phyloP scores from a whole-genome alignment of 2,329 filamentous ascomycete species.

The Geosmithia putterillii region DNA sequence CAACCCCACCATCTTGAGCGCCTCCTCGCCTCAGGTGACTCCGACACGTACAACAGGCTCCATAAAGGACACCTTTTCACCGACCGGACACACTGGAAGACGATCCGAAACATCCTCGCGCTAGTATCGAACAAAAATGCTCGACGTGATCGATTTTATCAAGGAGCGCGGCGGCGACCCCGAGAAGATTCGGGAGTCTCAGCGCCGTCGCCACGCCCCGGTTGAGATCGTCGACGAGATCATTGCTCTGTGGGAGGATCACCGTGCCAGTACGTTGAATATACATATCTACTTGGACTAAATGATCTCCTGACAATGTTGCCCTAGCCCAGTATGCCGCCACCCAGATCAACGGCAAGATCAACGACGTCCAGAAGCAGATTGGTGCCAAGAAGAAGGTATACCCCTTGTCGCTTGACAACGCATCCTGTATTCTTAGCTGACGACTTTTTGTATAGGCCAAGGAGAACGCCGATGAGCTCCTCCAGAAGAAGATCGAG shows the following conservation, averaged over 20 bases:
- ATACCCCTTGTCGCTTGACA: slow-evolving; percentile 3
- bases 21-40: background rate
- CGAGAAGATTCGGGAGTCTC: slow-evolving; percentile 83
- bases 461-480: slow-evolving; percentile 75
- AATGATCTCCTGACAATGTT: background rate
- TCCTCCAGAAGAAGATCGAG: slow-evolving; percentile 65
- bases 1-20: background rate
- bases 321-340: slow-evolving; percentile 55
- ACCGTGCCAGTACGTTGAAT: slow-evolving; percentile 52
- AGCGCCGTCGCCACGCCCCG: slow-evolving; percentile 67
- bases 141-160: slow-evolving; percentile 70
- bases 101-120: background rate
- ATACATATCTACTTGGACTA: background rate
- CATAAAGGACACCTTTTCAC: background rate
- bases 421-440: background rate
- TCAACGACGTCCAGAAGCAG: slow-evolving; percentile 82
- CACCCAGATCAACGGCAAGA: slow-evolving; percentile 69
- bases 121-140: slow-evolving; percentile 41
- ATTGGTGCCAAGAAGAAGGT: slow-evolving; percentile 89
- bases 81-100: background rate
- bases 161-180: slow-evolving; percentile 83
- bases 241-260: slow-evolving; percentile 75
- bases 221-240: slow-evolving; percentile 85
- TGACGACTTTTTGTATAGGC: slow-evolving; percentile 29
- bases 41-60: background rate